A percentile compares a stretch with the other conserved stretches of the same genome.
Evolutionary conservation across 2,329 filamentous ascomycete species (phyloP).

Genomic region (Pseudogymnoascus sp.): DNA sequence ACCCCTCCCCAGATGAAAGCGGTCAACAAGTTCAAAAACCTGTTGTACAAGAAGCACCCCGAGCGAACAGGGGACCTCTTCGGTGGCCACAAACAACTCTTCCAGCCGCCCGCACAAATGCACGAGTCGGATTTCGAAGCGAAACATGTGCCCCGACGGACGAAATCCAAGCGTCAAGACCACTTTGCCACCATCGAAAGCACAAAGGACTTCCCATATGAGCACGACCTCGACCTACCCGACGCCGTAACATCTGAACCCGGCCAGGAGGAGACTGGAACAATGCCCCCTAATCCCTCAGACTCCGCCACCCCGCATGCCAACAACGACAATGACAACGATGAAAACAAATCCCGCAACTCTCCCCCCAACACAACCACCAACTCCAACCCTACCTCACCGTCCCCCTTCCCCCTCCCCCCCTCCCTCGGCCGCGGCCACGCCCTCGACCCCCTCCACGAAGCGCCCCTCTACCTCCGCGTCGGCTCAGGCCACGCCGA

Average conservation of each 20-base stretch:
- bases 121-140: slow-evolving; percentile 4
- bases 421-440: slow-evolving; percentile 35
- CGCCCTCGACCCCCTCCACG: slow-evolving; percentile 55
- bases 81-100: slow-evolving; percentile 1
- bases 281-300: neutral
- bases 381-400: neutral
- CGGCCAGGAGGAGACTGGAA: neutral
- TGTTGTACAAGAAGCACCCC: slow-evolving; percentile 51
- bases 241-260: neutral
- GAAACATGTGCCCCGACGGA: slow-evolving; percentile 12
- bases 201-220: neutral
- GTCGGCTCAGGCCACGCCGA: slow-evolving; percentile 60
- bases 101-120: slow-evolving; percentile 4
- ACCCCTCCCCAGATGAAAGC: slow-evolving; percentile 63
- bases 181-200: slow-evolving; percentile 12
- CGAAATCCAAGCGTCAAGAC: slow-evolving; percentile 9
- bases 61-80: neutral
- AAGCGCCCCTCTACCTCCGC: slow-evolving; percentile 58
- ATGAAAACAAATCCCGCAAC: neutral
- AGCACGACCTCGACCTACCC: neutral
- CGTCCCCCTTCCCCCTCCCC: neutral
- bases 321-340: neutral
- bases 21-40: slow-evolving; percentile 75
- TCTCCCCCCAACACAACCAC: neutral
- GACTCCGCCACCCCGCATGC: neutral